Percentiles rank a stretch among this genome's conserved stretches.
Evolutionary conservation across 129 eudicot species (phyloP).

Genomic region (Deinandra increscens): DNA sequence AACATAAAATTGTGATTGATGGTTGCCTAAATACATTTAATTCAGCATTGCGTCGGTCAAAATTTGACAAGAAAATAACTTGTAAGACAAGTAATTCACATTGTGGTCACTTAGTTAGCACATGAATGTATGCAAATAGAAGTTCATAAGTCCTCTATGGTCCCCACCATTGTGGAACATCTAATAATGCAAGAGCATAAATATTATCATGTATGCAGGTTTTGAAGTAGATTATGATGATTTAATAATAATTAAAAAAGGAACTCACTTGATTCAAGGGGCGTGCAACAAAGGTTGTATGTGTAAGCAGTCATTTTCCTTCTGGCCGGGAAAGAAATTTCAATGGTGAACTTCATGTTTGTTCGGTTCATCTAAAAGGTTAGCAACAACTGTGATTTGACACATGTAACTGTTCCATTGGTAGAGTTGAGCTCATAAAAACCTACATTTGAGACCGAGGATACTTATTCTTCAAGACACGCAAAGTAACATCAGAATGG

Average conservation of each 20-base stretch:
- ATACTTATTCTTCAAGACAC: conserved; percentile 77
- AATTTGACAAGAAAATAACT: conserved; percentile 81
- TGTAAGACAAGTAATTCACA: conserved; percentile 69
- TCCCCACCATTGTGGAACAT: conserved; percentile 82
- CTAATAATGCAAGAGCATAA: conserved; percentile 37
- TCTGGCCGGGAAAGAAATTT: conserved; percentile 64
- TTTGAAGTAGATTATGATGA: not conserved
- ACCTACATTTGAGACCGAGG: conserved; percentile 54
- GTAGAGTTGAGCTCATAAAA: conserved; percentile 71
- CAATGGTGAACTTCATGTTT: conserved; percentile 59
- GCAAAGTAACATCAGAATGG: conserved; percentile 71
- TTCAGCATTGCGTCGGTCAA: conserved; percentile 64
- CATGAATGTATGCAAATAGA: conserved; percentile 74
- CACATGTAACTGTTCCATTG: conserved; percentile 69
- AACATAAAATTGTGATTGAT: no score
- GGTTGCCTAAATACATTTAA: conserved; percentile 62
- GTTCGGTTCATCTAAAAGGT: conserved; percentile 75
- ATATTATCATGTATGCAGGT: not conserved
- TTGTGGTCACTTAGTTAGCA: conserved; percentile 64
- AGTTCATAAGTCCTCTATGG: conserved; percentile 60
- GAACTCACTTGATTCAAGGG: conserved; percentile 75
- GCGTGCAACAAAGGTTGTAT: conserved; percentile 84
- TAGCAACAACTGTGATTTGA: conserved; percentile 75
- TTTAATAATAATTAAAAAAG: not conserved
- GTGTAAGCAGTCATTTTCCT: conserved; percentile 82